phyloP scores from a whole-genome alignment of 352 stramenopile genomes.

The Globisporangium heterothallicum region DNA sequence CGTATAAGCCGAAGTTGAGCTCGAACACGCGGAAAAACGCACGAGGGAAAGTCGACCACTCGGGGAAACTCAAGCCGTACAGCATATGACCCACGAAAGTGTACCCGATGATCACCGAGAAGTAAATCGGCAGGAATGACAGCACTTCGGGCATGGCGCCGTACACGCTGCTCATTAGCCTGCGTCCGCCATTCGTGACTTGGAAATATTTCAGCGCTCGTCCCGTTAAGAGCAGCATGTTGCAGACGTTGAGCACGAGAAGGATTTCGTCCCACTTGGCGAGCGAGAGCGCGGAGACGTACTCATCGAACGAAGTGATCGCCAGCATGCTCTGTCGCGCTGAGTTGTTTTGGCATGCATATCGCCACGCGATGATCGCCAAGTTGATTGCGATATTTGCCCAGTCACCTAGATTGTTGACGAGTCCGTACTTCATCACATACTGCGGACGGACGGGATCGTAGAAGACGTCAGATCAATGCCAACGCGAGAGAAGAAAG shows the following conservation, averaged over 20 bases:
- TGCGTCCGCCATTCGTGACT: constrained; percentile 51
- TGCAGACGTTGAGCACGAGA: constrained; percentile 59
- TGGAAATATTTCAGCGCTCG: constrained; percentile 72
- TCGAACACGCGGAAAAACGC: constrained; percentile 68
- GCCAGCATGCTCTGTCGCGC: constrained; percentile 31
- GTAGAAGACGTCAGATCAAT: neutral
- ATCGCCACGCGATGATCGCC: constrained; percentile 54
- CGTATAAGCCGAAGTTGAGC: constrained; percentile 67
- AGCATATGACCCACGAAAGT: constrained; percentile 71
- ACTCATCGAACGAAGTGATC: constrained; percentile 55
- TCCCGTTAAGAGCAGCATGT: constrained; percentile 56
- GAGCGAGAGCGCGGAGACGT: constrained; percentile 40
- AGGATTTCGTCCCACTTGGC: constrained; percentile 58
- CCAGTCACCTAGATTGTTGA: constrained; percentile 70
- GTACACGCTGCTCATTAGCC: constrained; percentile 65
- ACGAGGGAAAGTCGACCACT: constrained; percentile 57
- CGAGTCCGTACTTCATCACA: constrained; percentile 48
- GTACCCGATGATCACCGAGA: constrained; percentile 55
- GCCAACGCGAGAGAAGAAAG: neutral
- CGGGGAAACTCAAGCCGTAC: constrained; percentile 52
- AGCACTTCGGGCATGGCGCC: constrained; percentile 68
- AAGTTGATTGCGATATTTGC: constrained; percentile 53
- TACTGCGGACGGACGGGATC: constrained; percentile 27
- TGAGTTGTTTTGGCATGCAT: constrained; percentile 35
- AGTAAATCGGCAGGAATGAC: constrained; percentile 66